Conservation (phyloP, 2,329 filamentous ascomycete species). For the Botrytis deweyae region DNA sequence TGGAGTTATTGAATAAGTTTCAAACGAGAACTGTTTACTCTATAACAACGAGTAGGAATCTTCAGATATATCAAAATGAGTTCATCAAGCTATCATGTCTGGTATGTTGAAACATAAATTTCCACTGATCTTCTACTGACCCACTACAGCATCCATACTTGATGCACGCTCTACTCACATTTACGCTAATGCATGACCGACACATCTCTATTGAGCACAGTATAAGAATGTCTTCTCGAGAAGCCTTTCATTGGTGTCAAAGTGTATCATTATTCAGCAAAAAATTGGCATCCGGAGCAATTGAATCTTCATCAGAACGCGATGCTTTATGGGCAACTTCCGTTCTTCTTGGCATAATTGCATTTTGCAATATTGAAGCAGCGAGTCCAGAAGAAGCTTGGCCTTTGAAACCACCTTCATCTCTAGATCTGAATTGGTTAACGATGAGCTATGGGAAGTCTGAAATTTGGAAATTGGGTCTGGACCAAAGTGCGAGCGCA, state of each 20-base stretch:
- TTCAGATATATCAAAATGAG: constrained; percentile 41
- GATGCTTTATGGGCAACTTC: constrained; percentile 51
- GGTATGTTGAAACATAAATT: constrained; percentile 38
- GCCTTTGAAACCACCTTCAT: constrained; percentile 50
- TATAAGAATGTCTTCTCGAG: constrained; percentile 38
- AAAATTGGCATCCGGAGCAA: constrained; percentile 41
- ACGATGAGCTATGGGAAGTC: constrained; percentile 56
- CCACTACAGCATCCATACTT: constrained; percentile 39
- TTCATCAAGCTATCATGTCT: constrained; percentile 43
- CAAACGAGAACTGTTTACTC: constrained; percentile 45
- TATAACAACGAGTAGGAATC: constrained; percentile 40
- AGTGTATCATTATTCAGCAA: constrained; percentile 50
- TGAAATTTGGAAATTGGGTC: constrained; percentile 46
- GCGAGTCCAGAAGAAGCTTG: constrained; percentile 49
- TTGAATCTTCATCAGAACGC: constrained; percentile 42
- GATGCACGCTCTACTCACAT: constrained; percentile 53
- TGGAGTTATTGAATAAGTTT: constrained; percentile 46
- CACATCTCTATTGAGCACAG: constrained; percentile 37
- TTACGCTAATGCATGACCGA: constrained; percentile 55
- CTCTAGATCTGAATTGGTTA: constrained; percentile 57
- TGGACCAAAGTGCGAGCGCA: constrained; percentile 1
- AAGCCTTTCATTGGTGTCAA: constrained; percentile 49
- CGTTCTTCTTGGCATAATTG: constrained; percentile 47
- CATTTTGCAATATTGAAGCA: constrained; percentile 48
- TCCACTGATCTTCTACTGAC: background rate